Evolutionary conservation across 2,329 filamentous ascomycete species (phyloP).

Genomic region (Aspergillus ochraceoroseus): DNA sequence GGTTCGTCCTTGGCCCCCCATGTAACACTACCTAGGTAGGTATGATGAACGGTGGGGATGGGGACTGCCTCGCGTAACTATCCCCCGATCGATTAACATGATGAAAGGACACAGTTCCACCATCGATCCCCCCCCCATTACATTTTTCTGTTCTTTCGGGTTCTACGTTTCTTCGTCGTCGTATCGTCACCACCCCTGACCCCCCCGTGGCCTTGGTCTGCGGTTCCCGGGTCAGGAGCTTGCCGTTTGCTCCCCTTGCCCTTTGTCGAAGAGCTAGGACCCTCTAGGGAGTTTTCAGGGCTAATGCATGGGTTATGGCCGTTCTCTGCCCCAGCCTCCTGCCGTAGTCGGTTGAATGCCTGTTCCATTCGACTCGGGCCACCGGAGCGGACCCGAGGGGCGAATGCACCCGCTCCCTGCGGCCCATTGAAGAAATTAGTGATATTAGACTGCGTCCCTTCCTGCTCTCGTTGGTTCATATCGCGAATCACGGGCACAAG

Average conservation of each 20-base stretch:
- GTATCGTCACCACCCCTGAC: slow-evolving; percentile 13
- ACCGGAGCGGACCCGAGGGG: slow-evolving; percentile 58
- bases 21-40: slow-evolving; percentile 14
- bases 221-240: slow-evolving; percentile 8
- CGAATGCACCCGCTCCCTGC: slow-evolving; percentile 58
- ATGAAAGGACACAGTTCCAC: not conserved
- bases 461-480: slow-evolving; percentile 81
- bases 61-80: not conserved
- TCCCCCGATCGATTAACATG: not conserved
- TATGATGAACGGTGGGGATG: slow-evolving; percentile 19
- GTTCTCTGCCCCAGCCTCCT: slow-evolving; percentile 44
- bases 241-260: slow-evolving; percentile 18
- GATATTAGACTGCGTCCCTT: slow-evolving; percentile 94
- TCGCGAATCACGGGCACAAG: slow-evolving; percentile 91
- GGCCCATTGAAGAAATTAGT: slow-evolving; percentile 80
- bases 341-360: slow-evolving; percentile 64
- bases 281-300: too few species aligned
- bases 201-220: not conserved
- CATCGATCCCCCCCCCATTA: too few species aligned
- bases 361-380: slow-evolving; percentile 70
- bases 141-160: slow-evolving; percentile 10
- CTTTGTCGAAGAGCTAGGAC: too few species aligned
- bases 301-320: slow-evolving; percentile 15
- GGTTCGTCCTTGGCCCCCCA: slow-evolving; percentile 11
- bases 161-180: slow-evolving; percentile 28